Conservation (phyloP, 352 stramenopile genomes). For the Poterioochromonas sp. region DNA sequence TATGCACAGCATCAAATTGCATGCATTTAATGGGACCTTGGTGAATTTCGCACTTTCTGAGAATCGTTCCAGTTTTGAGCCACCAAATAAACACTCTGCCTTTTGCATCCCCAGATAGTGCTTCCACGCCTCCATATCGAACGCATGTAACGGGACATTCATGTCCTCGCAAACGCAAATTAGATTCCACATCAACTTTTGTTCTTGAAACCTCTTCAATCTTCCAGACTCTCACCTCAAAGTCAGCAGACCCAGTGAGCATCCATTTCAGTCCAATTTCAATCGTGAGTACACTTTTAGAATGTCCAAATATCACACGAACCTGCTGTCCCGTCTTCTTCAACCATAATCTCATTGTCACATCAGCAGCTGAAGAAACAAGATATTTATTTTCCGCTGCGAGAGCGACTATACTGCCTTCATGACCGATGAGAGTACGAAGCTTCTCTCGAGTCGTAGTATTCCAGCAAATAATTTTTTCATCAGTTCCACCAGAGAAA, state of each 20-base stretch:
- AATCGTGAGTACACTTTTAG: constrained; percentile 38
- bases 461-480: constrained; percentile 48
- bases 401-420: constrained; percentile 50
- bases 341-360: constrained; percentile 32
- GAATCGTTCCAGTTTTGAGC: constrained; percentile 49
- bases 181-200: neutral
- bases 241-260: constrained; percentile 40
- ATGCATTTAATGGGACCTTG: constrained; percentile 47
- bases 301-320: constrained; percentile 42
- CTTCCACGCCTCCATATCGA: constrained; percentile 50
- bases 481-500: constrained; percentile 51
- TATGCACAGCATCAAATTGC: constrained; percentile 51
- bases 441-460: constrained; percentile 37
- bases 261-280: constrained; percentile 41
- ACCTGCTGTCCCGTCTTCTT: constrained; percentile 26
- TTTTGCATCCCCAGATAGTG: constrained; percentile 49
- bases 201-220: constrained; percentile 17
- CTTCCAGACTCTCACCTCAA: constrained; percentile 40
- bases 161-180: constrained; percentile 33
- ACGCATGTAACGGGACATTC: constrained; percentile 47
- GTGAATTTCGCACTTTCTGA: constrained; percentile 50
- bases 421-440: constrained; percentile 47
- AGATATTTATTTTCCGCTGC: constrained; percentile 48
- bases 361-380: constrained; percentile 50
- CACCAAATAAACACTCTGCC: constrained; percentile 50